These are phyloP conservation scores for Metarhizium robertsii DNA, from an alignment of 2,329 filamentous ascomycete genomes.

Conservation along the genomic window DNA sequence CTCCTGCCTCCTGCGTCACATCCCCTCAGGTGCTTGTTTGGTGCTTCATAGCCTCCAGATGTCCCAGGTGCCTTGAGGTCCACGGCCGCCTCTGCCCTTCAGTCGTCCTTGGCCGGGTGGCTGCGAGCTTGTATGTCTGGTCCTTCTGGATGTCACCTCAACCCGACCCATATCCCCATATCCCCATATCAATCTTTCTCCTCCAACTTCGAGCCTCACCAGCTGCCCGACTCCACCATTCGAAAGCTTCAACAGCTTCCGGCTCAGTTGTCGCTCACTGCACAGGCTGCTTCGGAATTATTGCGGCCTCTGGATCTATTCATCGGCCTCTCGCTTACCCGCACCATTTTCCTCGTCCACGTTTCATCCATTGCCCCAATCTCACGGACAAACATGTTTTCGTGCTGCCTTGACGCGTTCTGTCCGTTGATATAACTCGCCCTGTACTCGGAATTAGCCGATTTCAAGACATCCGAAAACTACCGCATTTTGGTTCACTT, in stretches of 20 bases:
- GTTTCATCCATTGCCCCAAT: background rate
- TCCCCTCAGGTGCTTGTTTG: background rate
- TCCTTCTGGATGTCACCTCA: background rate
- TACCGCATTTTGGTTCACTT: background rate
- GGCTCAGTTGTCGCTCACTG: background rate
- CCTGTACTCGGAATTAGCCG: background rate
- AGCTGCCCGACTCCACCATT: background rate
- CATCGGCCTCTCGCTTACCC: background rate
- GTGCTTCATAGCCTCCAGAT: too few relatives aligned
- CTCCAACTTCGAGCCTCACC: background rate
- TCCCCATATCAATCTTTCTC: background rate
- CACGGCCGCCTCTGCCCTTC: background rate
- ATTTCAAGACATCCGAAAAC: background rate
- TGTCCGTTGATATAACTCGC: background rate
- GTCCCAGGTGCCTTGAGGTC: too few relatives aligned
- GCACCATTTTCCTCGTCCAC: background rate
- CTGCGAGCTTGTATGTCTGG: background rate
- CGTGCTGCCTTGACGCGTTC: background rate
- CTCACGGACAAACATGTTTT: slow-evolving; percentile 2
- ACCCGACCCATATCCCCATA: background rate
- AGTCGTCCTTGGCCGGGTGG: background rate
- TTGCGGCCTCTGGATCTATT: background rate
- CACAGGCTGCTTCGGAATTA: background rate
- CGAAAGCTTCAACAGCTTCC: background rate
- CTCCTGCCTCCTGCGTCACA: background rate